phyloP scores from a whole-genome alignment of 495 filamentous ascomycete species.

The Xylaria palmicola region DNA sequence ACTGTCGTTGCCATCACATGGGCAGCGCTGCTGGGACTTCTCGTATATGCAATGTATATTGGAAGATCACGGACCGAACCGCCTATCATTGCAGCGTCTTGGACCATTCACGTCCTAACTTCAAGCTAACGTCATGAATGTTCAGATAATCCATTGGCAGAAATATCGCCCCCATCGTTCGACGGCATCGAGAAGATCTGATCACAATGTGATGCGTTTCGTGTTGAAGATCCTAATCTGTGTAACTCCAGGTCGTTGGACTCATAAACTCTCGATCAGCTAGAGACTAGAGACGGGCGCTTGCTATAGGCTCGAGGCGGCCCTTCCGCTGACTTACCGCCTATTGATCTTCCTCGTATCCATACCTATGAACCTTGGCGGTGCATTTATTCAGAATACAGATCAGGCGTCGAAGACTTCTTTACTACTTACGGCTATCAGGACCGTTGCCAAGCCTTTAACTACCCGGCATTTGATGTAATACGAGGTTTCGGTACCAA shows the following conservation, averaged over 20 bases:
- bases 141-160: background rate
- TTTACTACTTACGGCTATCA: background rate
- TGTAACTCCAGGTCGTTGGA: background rate
- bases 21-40: background rate
- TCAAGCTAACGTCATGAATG: background rate
- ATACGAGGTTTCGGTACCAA: background rate
- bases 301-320: background rate
- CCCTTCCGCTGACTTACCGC: background rate
- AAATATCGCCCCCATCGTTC: background rate
- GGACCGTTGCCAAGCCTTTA: background rate
- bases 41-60: constrained; percentile 13
- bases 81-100: background rate
- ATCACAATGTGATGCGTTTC: background rate
- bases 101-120: background rate
- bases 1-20: background rate
- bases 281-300: too few species aligned
- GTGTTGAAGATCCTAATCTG: background rate
- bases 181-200: background rate
- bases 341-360: too few species aligned
- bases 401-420: background rate
- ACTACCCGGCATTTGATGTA: background rate
- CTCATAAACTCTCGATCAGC: background rate
- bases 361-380: background rate
- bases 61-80: background rate
- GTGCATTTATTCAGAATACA: background rate